These are phyloP conservation scores for Barbarea vulgaris DNA, from an alignment of 345 rosid genomes.

Conservation along the genomic window DNA sequence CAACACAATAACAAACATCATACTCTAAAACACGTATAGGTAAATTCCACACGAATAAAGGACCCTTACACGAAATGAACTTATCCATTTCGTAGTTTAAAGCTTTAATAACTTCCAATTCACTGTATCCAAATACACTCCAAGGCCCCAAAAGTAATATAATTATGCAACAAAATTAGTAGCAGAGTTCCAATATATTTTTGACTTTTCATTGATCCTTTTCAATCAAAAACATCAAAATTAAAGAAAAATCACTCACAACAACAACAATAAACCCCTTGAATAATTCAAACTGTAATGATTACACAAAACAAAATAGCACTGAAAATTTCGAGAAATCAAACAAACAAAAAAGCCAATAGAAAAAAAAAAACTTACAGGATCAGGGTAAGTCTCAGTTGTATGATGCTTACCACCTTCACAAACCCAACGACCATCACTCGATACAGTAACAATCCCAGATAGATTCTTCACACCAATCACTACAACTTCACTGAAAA, in stretches of 20 bases:
- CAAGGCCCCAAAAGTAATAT: not conserved
- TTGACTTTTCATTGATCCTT: not conserved
- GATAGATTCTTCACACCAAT: constrained; percentile 75
- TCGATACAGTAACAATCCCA: constrained; percentile 60
- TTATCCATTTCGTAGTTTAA: not conserved
- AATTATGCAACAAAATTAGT: not conserved
- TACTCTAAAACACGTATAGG: not conserved
- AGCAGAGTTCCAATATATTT: not conserved
- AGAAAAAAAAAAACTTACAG: constrained; percentile 52
- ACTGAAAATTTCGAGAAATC: not conserved
- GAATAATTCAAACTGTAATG: not conserved
- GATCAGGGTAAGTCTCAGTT: constrained; percentile 56
- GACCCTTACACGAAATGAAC: not conserved
- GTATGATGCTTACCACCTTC: constrained; percentile 52
- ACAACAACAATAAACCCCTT: not conserved
- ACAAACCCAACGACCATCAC: constrained; percentile 84
- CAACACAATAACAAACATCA: not conserved
- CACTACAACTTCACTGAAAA: constrained; percentile 70
- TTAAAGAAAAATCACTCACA: not conserved
- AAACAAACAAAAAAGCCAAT: not conserved
- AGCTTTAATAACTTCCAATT: not conserved
- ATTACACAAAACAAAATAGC: not conserved
- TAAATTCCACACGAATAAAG: not conserved
- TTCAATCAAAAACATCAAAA: not conserved
- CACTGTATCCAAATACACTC: not conserved